Conservation (phyloP, 805 yeast species). For the Kockiozyma suomiensis region DNA sequence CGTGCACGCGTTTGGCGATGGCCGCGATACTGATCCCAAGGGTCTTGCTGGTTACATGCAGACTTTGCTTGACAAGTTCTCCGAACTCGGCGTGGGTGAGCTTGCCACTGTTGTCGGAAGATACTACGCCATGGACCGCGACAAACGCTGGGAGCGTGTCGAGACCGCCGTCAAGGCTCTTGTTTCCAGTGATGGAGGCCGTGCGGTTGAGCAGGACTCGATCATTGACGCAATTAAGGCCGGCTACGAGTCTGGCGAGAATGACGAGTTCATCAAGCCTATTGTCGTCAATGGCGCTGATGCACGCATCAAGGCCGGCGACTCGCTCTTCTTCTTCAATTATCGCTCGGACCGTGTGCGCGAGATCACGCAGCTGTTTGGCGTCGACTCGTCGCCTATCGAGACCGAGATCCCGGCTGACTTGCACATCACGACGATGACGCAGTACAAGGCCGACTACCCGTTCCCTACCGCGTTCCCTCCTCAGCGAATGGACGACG, state of each 20-base stretch:
- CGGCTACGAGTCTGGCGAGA: conserved; percentile 34
- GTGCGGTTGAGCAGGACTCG: conserved; percentile 25
- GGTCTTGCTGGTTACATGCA: conserved; percentile 27
- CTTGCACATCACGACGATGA: conserved; percentile 36
- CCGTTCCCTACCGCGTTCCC: conserved; percentile 35
- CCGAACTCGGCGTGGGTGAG: conserved; percentile 35
- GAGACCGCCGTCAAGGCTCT: conserved; percentile 34
- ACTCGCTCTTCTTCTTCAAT: conserved; percentile 36
- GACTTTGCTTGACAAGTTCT: conserved; percentile 32
- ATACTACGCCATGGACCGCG: conserved; percentile 37
- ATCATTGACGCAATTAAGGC: conserved; percentile 26
- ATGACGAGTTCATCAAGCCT: conserved; percentile 36
- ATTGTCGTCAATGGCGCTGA: conserved; percentile 32
- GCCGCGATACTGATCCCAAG: conserved; percentile 37
- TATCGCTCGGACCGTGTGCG: conserved; percentile 38
- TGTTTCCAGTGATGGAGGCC: conserved; percentile 26
- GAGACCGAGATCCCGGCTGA: conserved; percentile 32
- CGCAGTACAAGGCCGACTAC: conserved; percentile 37
- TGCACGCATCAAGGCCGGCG: conserved; percentile 33
- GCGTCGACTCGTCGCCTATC: conserved; percentile 37
- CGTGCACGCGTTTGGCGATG: conserved; percentile 36
- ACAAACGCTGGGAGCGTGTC: conserved; percentile 37
- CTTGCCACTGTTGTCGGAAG: conserved; percentile 36
- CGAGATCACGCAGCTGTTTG: conserved; percentile 36
- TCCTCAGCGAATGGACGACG: conserved; percentile 37